Percentiles rank a stretch among this genome's conserved stretches.
These are phyloP conservation scores for Chrysoporthe deuterocubensis DNA, from an alignment of 2,329 filamentous ascomycete genomes.

Conservation along the genomic window DNA sequence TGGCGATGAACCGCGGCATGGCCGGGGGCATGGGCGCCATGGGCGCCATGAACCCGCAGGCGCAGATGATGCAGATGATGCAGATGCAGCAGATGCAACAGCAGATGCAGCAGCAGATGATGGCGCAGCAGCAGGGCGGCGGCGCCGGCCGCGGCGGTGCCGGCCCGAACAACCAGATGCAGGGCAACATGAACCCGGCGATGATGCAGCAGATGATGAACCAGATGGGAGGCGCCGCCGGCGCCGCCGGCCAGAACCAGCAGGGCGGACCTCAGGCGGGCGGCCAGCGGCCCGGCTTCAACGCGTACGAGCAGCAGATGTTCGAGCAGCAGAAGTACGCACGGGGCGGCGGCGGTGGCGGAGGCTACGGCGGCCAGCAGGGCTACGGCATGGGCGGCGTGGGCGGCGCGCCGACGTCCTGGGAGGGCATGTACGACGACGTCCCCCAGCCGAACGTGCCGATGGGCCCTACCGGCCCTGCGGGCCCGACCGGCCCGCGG, in stretches of 20 bases:
- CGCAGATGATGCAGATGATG: constrained; percentile 61
- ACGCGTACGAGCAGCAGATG: constrained; percentile 71
- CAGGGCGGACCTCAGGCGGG: constrained; percentile 37
- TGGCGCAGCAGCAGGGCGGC: constrained; percentile 39
- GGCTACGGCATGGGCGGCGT: constrained; percentile 41
- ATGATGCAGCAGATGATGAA: constrained; percentile 61
- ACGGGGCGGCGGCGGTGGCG: constrained; percentile 48
- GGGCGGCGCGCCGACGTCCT: constrained; percentile 74
- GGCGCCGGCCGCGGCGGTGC: constrained; percentile 34
- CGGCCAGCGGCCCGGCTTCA: constrained; percentile 56
- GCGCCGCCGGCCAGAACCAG: constrained; percentile 37
- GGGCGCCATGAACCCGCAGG: constrained; percentile 45
- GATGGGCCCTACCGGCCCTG: constrained; percentile 31
- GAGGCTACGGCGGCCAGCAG: constrained; percentile 35
- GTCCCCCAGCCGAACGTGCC: constrained; percentile 77
- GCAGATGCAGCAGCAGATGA: constrained; percentile 53
- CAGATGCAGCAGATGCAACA: constrained; percentile 76
- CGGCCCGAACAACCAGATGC: constrained; percentile 45
- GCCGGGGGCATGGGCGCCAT: constrained; percentile 48
- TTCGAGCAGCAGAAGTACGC: constrained; percentile 83
- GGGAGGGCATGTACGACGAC: constrained; percentile 99
- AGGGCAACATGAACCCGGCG: constrained; percentile 50
- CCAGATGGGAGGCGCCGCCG: constrained; percentile 41
- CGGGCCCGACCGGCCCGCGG: constrained; percentile 52
- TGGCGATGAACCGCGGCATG: constrained; percentile 72